Evolutionary conservation across 164 flowering plant genomes (phyloP).

Genomic region (Litsea cubeba): DNA sequence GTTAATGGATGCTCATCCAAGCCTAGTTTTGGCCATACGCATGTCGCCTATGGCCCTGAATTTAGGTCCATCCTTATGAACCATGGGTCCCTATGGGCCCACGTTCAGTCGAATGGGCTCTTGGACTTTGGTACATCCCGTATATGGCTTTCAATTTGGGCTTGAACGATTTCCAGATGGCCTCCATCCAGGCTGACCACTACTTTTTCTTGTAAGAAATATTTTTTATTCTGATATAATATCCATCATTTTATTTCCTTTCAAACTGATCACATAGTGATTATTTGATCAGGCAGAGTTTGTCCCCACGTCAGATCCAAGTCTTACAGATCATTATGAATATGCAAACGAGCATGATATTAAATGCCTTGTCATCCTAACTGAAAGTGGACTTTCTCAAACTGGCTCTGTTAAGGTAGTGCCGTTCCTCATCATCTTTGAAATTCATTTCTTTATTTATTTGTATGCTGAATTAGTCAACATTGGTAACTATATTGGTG

Average conservation of each 20-base stretch:
- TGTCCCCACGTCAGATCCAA: conserved; percentile 82
- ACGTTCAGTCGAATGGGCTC: too few relatives aligned
- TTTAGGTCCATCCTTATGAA: too few relatives aligned
- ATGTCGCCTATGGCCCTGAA: too few relatives aligned
- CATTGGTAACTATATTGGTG: too few relatives aligned
- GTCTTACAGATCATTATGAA: conserved; percentile 95
- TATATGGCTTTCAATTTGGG: too few relatives aligned
- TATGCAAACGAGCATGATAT: conserved; percentile 95
- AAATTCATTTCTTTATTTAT: neutral
- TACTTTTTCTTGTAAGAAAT: neutral
- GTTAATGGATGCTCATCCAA: too few relatives aligned
- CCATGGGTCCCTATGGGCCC: too few relatives aligned
- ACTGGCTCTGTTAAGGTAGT: conserved; percentile 70
- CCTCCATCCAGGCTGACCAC: neutral
- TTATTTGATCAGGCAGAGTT: conserved; percentile 68
- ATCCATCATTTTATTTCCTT: conserved; percentile 1
- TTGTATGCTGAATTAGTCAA: neutral
- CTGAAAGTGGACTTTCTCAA: conserved; percentile 67
- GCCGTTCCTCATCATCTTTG: neutral
- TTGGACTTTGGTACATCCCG: too few relatives aligned
- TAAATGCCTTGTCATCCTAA: conserved; percentile 76
- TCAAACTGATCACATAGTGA: conserved; percentile 2
- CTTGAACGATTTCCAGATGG: too few relatives aligned
- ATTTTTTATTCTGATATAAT: too few relatives aligned
- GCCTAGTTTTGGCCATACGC: too few relatives aligned